A percentile compares a stretch with the other conserved stretches of the same genome.
These are phyloP conservation scores for Fusarium sp. DNA, from an alignment of 2,329 filamentous ascomycete species.

Conservation along the genomic window DNA sequence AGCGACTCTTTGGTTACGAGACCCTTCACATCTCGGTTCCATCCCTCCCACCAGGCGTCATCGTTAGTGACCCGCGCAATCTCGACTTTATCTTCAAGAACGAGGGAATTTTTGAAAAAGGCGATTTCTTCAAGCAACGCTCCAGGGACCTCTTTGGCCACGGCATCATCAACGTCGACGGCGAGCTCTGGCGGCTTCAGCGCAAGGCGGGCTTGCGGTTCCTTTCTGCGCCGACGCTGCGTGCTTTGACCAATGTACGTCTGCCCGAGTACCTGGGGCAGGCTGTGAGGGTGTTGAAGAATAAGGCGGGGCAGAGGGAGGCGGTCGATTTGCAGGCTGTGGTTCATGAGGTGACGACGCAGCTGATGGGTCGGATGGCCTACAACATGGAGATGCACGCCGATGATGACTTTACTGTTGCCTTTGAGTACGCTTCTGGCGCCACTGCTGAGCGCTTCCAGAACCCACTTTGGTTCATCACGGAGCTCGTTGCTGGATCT, in stretches of 20 bases:
- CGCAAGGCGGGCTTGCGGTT: slow-evolving; percentile 74
- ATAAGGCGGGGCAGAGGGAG: slow-evolving; percentile 44
- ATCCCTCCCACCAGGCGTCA: slow-evolving; percentile 73
- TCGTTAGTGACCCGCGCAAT: slow-evolving; percentile 74
- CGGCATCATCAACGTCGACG: slow-evolving; percentile 78
- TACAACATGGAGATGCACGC: slow-evolving; percentile 79
- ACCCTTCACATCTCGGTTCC: slow-evolving; percentile 76
- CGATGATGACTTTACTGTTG: slow-evolving; percentile 71
- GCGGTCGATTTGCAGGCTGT: slow-evolving; percentile 71
- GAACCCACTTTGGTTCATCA: slow-evolving; percentile 75
- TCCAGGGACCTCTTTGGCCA: slow-evolving; percentile 76
- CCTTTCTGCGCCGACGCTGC: slow-evolving; percentile 71
- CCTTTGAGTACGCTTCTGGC: slow-evolving; percentile 75
- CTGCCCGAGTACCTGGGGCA: slow-evolving; percentile 69
- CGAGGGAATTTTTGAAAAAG: slow-evolving; percentile 74
- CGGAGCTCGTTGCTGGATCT: slow-evolving; percentile 66
- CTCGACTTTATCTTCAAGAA: slow-evolving; percentile 76
- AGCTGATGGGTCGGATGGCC: slow-evolving; percentile 78
- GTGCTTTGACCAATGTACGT: slow-evolving; percentile 69
- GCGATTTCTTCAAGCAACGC: slow-evolving; percentile 72
- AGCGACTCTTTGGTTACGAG: slow-evolving; percentile 70
- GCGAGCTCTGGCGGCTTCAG: slow-evolving; percentile 74
- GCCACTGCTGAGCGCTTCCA: slow-evolving; percentile 75
- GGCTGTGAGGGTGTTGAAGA: slow-evolving; percentile 58
- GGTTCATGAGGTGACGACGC: slow-evolving; percentile 76